Conservation (phyloP, 352 stramenopile species). For the Phytopythium montanum region DNA sequence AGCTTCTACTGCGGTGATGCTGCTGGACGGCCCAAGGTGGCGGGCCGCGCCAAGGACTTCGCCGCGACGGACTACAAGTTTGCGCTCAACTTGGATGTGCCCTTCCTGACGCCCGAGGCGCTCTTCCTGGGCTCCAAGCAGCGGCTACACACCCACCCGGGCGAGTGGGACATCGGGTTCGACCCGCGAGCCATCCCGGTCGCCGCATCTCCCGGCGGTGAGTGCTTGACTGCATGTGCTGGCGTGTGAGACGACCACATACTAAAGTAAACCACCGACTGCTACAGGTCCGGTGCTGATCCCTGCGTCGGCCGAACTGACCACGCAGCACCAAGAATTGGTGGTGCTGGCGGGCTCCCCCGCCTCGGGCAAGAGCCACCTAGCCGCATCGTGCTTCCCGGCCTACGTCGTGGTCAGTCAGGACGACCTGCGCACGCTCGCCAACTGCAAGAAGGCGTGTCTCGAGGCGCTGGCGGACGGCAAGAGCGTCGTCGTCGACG, state of each 20-base stretch:
- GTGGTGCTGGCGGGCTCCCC: conserved; percentile 69
- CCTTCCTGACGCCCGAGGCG: conserved; percentile 81
- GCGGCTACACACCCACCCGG: conserved; percentile 59
- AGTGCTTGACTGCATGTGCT: not conserved
- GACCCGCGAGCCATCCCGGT: conserved; percentile 44
- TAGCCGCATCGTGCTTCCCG: conserved; percentile 35
- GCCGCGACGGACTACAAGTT: conserved; percentile 88
- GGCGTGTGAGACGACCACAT: not conserved
- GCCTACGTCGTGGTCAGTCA: conserved; percentile 78
- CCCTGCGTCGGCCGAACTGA: conserved; percentile 17
- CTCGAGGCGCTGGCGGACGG: conserved; percentile 45
- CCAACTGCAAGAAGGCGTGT: conserved; percentile 71
- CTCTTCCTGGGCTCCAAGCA: conserved; percentile 76
- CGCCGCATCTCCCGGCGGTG: conserved; percentile 19
- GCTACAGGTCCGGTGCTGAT: conserved; percentile 19
- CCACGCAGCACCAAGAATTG: conserved; percentile 48
- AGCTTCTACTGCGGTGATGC: conserved; percentile 87
- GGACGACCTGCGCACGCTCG: conserved; percentile 77
- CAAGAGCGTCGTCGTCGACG: conserved; percentile 84
- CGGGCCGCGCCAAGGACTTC: conserved; percentile 77
- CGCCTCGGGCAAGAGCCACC: conserved; percentile 73
- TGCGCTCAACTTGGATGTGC: conserved; percentile 76
- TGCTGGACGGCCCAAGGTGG: conserved; percentile 65
- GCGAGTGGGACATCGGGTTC: conserved; percentile 75
- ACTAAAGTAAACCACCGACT: not conserved